Conservation (phyloP, 2,329 filamentous ascomycete genomes). For the Exophiala calicioides region DNA sequence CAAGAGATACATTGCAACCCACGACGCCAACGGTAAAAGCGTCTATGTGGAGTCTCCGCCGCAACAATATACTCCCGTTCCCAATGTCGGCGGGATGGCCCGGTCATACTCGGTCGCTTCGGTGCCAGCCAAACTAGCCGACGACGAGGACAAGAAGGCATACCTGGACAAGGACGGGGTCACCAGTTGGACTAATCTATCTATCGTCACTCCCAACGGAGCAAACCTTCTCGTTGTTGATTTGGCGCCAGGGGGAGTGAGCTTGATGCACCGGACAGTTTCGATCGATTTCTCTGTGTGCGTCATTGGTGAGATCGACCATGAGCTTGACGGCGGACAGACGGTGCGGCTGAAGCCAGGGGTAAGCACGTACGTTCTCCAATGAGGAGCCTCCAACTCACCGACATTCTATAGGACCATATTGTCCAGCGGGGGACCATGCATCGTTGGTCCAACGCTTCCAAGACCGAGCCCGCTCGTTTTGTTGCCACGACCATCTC, state of each 20-base stretch:
- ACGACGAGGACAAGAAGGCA: constrained; percentile 26
- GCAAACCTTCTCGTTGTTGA: constrained; percentile 26
- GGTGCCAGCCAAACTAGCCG: constrained; percentile 19
- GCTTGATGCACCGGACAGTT: constrained; percentile 25
- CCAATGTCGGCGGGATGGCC: constrained; percentile 16
- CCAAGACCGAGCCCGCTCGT: constrained; percentile 23
- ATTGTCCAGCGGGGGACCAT: constrained; percentile 29
- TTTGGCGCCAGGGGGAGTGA: constrained; percentile 20
- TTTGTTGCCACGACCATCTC: constrained; percentile 21
- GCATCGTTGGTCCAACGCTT: constrained; percentile 28
- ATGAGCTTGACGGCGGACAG: constrained; percentile 28
- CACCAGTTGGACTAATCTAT: constrained; percentile 19
- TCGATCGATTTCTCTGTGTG: constrained; percentile 28
- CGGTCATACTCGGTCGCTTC: constrained; percentile 24
- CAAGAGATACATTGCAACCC: constrained; percentile 23
- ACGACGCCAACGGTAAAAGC: constrained; percentile 23
- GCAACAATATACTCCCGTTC: constrained; percentile 14
- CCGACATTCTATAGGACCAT: constrained; percentile 18
- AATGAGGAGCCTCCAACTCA: neutral
- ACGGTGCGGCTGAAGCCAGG: constrained; percentile 25
- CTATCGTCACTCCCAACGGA: constrained; percentile 23
- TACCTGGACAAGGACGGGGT: constrained; percentile 19
- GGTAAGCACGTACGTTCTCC: constrained; percentile 7
- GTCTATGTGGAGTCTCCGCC: constrained; percentile 20
- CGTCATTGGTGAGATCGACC: constrained; percentile 24